Base-by-base conservation (phyloP, 768 basidiomycete genomes). In the Tricholoma hemisulphureum region DNA sequence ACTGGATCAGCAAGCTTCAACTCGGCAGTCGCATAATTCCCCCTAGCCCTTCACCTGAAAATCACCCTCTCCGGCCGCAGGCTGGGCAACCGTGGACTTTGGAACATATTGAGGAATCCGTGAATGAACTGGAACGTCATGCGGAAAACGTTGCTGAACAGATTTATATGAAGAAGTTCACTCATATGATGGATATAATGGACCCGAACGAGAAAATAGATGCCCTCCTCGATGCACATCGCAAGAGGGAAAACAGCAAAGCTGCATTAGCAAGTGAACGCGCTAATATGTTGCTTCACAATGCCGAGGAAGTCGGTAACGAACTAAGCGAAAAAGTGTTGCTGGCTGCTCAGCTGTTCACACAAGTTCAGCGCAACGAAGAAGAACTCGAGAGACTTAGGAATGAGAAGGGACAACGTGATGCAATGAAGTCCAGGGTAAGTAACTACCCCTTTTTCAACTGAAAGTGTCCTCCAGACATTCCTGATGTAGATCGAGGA, bases 1-100 rank as follows among this genome's bases (percentile, higher is more conserved):
- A 65, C 24, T 77, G 75, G 75, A 67, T 75, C 43, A 56, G 64
- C 53, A 63, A 62, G 9, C 56, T 71, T 18, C 35, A 68, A 32
- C 31, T 68, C 1, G 58, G 62, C 24, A 46, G 51, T 24, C 53
- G 49, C 6, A 18, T 57, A 21, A 52, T 24, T 16, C 48, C 55
- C 4, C 43, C 43, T 13, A 20, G 32, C 28, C 48, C 28, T 20
- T 18, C 49, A 50, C 28, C 39, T 16, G 58, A 57, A 51, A 58
- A 49, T 29, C 16, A 10, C 9, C n/a, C 46, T 18, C 46, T 16
- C 26, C 46, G 35, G 31, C 54, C 58, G 41, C 49, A 57, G 20
- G 58, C 61, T 13, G 53, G 56, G 20, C 58, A 56, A 34, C 56
- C 61, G 31, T 35, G 53, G 20, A 26, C 60, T 21, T 61, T 51